phyloP scores from a whole-genome alignment of 305 asterid species.

The Andrographis paniculata region DNA sequence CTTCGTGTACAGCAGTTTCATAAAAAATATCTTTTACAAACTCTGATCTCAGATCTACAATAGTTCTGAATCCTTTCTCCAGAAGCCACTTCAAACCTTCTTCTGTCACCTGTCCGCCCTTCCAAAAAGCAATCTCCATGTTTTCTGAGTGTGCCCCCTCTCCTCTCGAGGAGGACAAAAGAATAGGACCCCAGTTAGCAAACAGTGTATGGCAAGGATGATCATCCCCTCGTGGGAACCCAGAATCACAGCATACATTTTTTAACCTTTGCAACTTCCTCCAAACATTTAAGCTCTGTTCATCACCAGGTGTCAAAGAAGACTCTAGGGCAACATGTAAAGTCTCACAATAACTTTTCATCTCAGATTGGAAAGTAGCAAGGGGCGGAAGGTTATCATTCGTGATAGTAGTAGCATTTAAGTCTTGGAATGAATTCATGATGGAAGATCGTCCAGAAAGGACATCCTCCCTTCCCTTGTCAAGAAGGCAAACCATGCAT shows the following conservation, averaged over 20 bases:
- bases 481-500: constrained; percentile 91
- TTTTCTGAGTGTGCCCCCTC: constrained; percentile 35
- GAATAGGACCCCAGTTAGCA: constrained; percentile 84
- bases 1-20: constrained; percentile 45
- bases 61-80: constrained; percentile 75
- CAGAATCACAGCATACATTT: constrained; percentile 82
- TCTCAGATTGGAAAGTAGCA: constrained; percentile 84
- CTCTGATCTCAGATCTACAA: constrained; percentile 93
- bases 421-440: constrained; percentile 51
- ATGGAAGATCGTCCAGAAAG: constrained; percentile 70
- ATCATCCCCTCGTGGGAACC: constrained; percentile 68
- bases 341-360: constrained; percentile 97
- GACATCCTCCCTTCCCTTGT: constrained; percentile 95
- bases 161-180: constrained; percentile 46
- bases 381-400: constrained; percentile 81
- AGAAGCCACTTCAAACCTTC: constrained; percentile 83
- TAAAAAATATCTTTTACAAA: constrained; percentile 74
- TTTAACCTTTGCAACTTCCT: constrained; percentile 81
- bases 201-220: constrained; percentile 68
- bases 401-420: constrained; percentile 40
- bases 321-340: constrained; percentile 87
- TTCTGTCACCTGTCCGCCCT: constrained; percentile 93
- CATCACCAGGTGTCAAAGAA: constrained; percentile 75
- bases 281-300: constrained; percentile 73
- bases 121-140: constrained; percentile 68